Evolutionary conservation across 1,284 basidiomycete genomes (phyloP), one percentile per base, ranked within the genome.

Genomic region (Ganoderma lingzhi): DNA sequence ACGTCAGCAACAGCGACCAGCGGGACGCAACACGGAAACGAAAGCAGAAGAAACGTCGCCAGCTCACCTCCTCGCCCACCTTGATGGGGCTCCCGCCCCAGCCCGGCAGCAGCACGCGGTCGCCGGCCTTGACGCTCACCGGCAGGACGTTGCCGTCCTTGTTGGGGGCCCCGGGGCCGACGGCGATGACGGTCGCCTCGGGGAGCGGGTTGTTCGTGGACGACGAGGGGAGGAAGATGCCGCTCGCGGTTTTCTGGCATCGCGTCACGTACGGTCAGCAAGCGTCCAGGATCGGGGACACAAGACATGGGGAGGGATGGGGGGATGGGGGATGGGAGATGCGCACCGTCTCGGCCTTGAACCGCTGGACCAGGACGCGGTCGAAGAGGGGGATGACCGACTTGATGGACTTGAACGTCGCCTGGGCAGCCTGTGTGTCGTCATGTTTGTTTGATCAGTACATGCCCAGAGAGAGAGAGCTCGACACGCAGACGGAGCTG

Each of bases 61-160:
- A 35, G 5, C 93, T 76, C 78, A 96, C 96, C 80, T 99, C 97
- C 41, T 99, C 97, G 68, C 96, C 97, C 65, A 99, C 91, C 84
- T 99, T 99, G 84, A 99, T 97, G 23, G 94, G 82, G 81, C 93
- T 96, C 19, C 97, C 97, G 67, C 97, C 97, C 95, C 97, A 99
- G 32, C 94, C 94, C 9, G 97, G 97, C 6, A 99, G 86, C 65
- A 99, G 86, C 10, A 99, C 96, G 51, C 94, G 89, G 85, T 99
- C 97, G 61, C 97, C 97, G 39, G 92, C 86, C 84, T 94, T 91
- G 67, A 99, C 96, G 48, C 85, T 83, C 32, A 91, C 88, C 14
- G 96, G 94, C n/a, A 93, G 83, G 23, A 97, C 70, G 45, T 87
- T 82, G 60, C 97, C 97, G 6, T 96, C 90, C 85, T 96, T 95